Base-by-base conservation (phyloP, 805 yeast genomes). In the Nakazawaea holstii region DNA sequence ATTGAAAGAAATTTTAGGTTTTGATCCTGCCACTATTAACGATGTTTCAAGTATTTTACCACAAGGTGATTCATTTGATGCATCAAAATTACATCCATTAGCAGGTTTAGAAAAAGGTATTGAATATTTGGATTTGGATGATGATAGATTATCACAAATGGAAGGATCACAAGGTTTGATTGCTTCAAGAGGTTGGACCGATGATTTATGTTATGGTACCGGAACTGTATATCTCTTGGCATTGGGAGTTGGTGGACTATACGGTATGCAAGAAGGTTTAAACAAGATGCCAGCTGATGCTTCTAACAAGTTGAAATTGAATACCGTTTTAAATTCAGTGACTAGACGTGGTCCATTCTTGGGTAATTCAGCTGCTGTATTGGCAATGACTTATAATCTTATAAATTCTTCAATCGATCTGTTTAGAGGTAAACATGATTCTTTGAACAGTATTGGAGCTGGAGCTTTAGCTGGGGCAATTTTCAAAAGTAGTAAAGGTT, bases 181-280 rank as follows among this genome's bases (percentile, higher is more conserved):
- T 53, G 97, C 99, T 27, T 86, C 95, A n/a, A 83, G 97, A 70
- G 96, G 95, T 57, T 94, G 97, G 95, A 79, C 90, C 13, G 99
- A 94, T 66, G 98, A 94, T 70, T 76, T 94, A 54, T 90, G 97
- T 77, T 94, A 94, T 67, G 99, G 99, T 57, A 86, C 98, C 9
- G 99, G 99, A 67, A 82, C 96, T 6, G 89, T 90, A 45, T 94
- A 94, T 64, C 74, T 94, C 55, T 57, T 86, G 30, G 95, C 96
- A 38, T 75, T 94, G 55, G 95, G 95, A 32, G 51, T 80, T 39
- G 99, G 99, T 68, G 99, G 99, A 51, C 68, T 82, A 11, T 84
- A 81, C 59, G 99, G 99, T 51, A 70, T 91, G 52, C 78, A 80
- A 51, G 97, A 92, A 67, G 98, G 99, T 52, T 59, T 94, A 48